Evolutionary conservation across 352 stramenopile genomes (phyloP).

Genomic region (Globisporangium cederbergense): DNA sequence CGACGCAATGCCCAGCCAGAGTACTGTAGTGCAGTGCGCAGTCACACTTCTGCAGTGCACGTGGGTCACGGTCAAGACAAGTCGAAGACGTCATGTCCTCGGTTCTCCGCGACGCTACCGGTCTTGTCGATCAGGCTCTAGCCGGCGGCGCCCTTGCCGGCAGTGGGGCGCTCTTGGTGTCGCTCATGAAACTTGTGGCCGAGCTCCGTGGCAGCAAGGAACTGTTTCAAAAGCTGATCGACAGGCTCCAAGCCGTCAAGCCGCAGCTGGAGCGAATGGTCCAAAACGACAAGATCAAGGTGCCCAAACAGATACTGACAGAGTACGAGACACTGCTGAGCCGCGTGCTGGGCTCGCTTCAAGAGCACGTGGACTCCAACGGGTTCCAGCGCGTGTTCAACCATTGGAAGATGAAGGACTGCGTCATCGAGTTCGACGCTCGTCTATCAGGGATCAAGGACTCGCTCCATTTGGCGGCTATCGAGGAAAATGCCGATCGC

Average conservation of each 20-base stretch:
- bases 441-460: slow-evolving; percentile 11
- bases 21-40: not conserved
- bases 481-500: slow-evolving; percentile 5
- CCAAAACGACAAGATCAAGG: slow-evolving; percentile 8
- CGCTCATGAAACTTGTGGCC: slow-evolving; percentile 8
- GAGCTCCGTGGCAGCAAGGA: slow-evolving; percentile 19
- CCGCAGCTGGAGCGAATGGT: slow-evolving; percentile 7
- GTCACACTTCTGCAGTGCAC: not conserved
- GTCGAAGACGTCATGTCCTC: slow-evolving; percentile 2
- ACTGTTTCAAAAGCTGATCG: slow-evolving; percentile 19
- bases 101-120: slow-evolving; percentile 5
- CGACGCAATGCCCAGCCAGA: not conserved
- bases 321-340: slow-evolving; percentile 14
- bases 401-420: slow-evolving; percentile 18
- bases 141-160: slow-evolving; percentile 3
- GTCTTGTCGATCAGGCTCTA: slow-evolving; percentile 1
- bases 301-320: not conserved
- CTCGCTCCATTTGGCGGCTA: slow-evolving; percentile 7
- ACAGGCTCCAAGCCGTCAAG: slow-evolving; percentile 5
- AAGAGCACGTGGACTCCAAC: slow-evolving; percentile 11
- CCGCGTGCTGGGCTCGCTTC: slow-evolving; percentile 11
- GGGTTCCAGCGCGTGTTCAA: slow-evolving; percentile 4
- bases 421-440: slow-evolving; percentile 19
- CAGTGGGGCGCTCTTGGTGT: slow-evolving; percentile 6
- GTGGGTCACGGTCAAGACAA: not conserved